Percentiles rank a stretch among this genome's conserved stretches.
These are phyloP conservation scores for Phyllosticta citribraziliensis DNA, from an alignment of 2,329 filamentous ascomycete genomes.

Conservation along the genomic window DNA sequence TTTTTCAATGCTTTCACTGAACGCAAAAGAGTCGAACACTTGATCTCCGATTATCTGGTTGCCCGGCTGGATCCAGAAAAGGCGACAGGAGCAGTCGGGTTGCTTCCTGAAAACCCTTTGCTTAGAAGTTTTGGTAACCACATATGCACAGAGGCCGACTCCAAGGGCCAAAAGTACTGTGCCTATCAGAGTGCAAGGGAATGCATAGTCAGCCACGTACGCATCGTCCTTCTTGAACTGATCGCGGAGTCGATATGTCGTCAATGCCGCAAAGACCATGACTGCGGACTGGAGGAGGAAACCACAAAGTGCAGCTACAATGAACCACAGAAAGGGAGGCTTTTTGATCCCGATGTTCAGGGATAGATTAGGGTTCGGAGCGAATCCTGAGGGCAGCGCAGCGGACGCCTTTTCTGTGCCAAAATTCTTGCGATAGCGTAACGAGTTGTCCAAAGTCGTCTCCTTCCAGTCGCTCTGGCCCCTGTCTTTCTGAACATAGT, in stretches of 20 bases:
- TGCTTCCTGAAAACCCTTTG: conserved; percentile 13
- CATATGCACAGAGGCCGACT: conserved; percentile 20
- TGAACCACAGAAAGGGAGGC: neutral
- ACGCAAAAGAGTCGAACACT: neutral
- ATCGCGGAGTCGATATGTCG: conserved; percentile 10
- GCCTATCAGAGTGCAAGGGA: conserved; percentile 26
- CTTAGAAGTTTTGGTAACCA: conserved; percentile 22
- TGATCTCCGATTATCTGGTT: neutral
- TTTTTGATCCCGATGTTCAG: conserved; percentile 17
- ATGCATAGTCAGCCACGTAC: conserved; percentile 12
- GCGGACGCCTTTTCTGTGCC: conserved; percentile 16
- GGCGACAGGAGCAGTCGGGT: neutral
- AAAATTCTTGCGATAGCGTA: neutral
- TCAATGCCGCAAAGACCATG: conserved; percentile 4
- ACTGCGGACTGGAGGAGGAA: conserved; percentile 9
- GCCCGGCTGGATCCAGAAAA: neutral
- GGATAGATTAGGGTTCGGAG: conserved; percentile 16
- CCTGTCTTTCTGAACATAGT: neutral
- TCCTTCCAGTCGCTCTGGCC: neutral
- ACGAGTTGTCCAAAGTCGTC: neutral
- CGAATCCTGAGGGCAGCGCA: conserved; percentile 12
- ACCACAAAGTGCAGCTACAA: conserved; percentile 13
- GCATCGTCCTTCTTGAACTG: neutral
- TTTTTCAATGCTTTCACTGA: neutral
- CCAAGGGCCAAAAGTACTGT: conserved; percentile 24